Evolutionary conservation across 2,329 filamentous ascomycete genomes (phyloP), one percentile per base, ranked within the genome.

Genomic region (Scytalidium sp.): DNA sequence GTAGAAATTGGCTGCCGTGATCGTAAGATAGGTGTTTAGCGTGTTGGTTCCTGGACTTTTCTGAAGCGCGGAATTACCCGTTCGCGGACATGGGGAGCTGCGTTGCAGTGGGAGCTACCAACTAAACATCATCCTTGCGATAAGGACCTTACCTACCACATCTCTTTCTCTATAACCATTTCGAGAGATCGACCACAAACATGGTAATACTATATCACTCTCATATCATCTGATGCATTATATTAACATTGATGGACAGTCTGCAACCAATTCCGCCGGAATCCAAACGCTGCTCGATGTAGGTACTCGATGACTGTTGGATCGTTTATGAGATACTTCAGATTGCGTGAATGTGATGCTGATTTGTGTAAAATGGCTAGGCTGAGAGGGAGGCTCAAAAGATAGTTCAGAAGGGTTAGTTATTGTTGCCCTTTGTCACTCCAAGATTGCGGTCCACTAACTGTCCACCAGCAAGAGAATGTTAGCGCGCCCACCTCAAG

Each of bases 251-350:
- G 13, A 36, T 36, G 11, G 56, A 62, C 67, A 97, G 93, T 94
- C 94, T 70, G 94, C 93, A 68, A 94, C 97, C 77, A 97, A 97
- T 79, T 97, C 94, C 60, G 87, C 90, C 66, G 94, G 94, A 73
- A 99, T 99, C 70, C 93, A 97, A 76, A 97, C 93, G 68, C 85
- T 99, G 67, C 90, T 99, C 75, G 94, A 97, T 75, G 94, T 99
- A 87, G 65, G 87, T 62, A 46, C 39, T n/a, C 47, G 25, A 39
- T 49, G 17, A 11, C 20, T 43, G 23, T n/a, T 20, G 23, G 23
- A 19, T 29, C 4, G 19, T 23, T 23, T 13, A 36, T 21, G 19
- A 23, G 23, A 47, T 29, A 49, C 46, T 32, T 27, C 13, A 29
- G 44, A 46, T 23, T 20, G 27, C n/a, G n/a, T n/a, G 39, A 17